phyloP scores from a whole-genome alignment of 768 basidiomycete genomes.

The Podaxis sp. region DNA sequence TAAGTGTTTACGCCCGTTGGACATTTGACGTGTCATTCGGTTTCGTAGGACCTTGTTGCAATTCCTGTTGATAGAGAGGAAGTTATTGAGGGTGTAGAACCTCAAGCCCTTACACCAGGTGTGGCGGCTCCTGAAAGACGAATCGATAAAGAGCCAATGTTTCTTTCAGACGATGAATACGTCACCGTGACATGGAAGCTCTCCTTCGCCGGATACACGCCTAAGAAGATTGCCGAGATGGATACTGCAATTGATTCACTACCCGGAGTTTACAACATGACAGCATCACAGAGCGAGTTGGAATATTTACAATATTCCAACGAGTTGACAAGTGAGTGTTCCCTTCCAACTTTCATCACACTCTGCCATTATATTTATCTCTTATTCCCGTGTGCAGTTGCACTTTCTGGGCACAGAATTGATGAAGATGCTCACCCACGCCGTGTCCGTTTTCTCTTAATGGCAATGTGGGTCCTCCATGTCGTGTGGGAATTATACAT shows the following conservation, averaged over 20 bases:
- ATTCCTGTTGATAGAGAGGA: conserved; percentile 31
- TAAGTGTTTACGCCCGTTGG: not conserved
- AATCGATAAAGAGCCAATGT: not conserved
- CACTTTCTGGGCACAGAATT: conserved; percentile 25
- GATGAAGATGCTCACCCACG: conserved; percentile 29
- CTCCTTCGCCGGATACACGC: conserved; percentile 25
- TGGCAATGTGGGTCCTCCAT: conserved; percentile 10
- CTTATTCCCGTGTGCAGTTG: conserved; percentile 14
- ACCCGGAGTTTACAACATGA: conserved; percentile 15
- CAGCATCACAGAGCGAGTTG: conserved; percentile 21
- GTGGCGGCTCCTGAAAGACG: not conserved
- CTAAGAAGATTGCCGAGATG: conserved; percentile 19
- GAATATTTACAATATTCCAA: conserved; percentile 20
- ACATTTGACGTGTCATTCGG: not conserved
- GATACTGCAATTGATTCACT: conserved; percentile 15
- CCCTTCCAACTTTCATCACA: no score
- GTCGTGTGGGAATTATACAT: not conserved
- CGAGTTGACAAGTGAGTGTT: conserved; percentile 24
- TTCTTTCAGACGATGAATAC: conserved; percentile 19
- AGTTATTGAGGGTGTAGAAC: conserved; percentile 18
- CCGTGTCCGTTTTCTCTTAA: conserved; percentile 14
- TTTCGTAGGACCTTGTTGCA: conserved; percentile 27
- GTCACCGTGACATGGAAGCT: conserved; percentile 34
- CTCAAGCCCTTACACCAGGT: not conserved
- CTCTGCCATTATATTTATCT: no score